Conservation (phyloP, 495 filamentous ascomycete species). For the Neohortaea acidophila region DNA sequence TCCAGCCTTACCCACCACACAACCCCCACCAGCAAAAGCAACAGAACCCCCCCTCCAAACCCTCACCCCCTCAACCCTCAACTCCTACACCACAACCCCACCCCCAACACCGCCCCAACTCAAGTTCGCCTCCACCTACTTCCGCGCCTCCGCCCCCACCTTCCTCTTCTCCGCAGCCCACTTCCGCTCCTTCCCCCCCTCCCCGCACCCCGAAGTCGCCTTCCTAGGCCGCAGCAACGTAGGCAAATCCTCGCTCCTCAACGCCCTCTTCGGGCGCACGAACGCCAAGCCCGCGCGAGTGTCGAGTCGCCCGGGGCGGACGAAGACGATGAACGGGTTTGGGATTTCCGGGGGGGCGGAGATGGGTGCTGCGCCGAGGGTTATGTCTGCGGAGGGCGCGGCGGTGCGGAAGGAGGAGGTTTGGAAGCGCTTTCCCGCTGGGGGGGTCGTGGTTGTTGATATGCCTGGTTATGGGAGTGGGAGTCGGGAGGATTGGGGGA, state of each 20-base stretch:
- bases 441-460: conserved; percentile 57
- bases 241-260: conserved; percentile 78
- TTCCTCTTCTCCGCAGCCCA: conserved; percentile 57
- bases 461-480: conserved; percentile 89
- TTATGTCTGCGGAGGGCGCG: conserved; percentile 32
- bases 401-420: conserved; percentile 20
- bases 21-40: not conserved
- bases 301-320: conserved; percentile 59
- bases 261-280: conserved; percentile 53
- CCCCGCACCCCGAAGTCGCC: conserved; percentile 48
- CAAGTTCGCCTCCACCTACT: conserved; percentile 43
- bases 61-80: conserved; percentile 19
- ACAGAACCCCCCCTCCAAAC: conserved; percentile 11
- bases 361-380: conserved; percentile 14
- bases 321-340: conserved; percentile 72
- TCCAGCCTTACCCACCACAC: conserved; percentile 5
- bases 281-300: conserved; percentile 40
- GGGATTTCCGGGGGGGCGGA: conserved; percentile 42
- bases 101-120: conserved; percentile 41
- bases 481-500: conserved; percentile 63
- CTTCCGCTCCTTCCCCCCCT: conserved; percentile 45
- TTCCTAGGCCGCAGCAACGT: conserved; percentile 80
- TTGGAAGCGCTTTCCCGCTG: conserved; percentile 18
- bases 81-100: conserved; percentile 44
- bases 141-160: conserved; percentile 41